Evolutionary conservation across 139 green algal genomes (phyloP).

Genomic region (Coelastrella sp.): DNA sequence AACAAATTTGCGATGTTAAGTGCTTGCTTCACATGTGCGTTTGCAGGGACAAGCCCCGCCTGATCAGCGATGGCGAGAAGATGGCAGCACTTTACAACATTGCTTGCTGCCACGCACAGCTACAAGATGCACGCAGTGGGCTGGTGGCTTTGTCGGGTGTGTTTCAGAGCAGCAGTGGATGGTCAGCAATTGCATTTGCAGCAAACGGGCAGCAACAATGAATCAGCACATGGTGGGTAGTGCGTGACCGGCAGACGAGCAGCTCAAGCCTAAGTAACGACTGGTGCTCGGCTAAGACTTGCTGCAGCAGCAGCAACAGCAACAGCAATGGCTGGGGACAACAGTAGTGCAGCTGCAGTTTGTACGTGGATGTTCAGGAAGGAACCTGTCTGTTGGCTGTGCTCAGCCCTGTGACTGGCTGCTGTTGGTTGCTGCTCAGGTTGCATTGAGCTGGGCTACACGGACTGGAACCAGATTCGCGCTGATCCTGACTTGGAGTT

Average conservation of each 20-base stretch:
- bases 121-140: constrained; percentile 67
- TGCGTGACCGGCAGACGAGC: too few relatives aligned
- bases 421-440: constrained; percentile 48
- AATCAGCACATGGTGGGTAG: too few relatives aligned
- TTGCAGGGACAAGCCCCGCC: constrained; percentile 82
- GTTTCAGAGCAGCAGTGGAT: neutral
- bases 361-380: neutral
- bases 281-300: neutral
- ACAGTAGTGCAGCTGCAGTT: neutral
- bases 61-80: constrained; percentile 79
- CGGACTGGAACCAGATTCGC: constrained; percentile 75
- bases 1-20: neutral
- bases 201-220: neutral
- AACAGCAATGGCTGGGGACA: neutral
- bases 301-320: neutral
- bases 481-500: constrained; percentile 80
- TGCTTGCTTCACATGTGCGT: neutral
- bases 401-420: neutral
- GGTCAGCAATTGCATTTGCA: neutral
- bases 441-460: constrained; percentile 80
- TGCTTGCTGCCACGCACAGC: constrained; percentile 80
- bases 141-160: constrained; percentile 75
- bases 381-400: neutral
- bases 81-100: constrained; percentile 89
- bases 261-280: too few relatives aligned